Evolutionary conservation across 352 stramenopile species (phyloP), one percentile per base, ranked within the genome.

Genomic region (Phytopythium delawarense): DNA sequence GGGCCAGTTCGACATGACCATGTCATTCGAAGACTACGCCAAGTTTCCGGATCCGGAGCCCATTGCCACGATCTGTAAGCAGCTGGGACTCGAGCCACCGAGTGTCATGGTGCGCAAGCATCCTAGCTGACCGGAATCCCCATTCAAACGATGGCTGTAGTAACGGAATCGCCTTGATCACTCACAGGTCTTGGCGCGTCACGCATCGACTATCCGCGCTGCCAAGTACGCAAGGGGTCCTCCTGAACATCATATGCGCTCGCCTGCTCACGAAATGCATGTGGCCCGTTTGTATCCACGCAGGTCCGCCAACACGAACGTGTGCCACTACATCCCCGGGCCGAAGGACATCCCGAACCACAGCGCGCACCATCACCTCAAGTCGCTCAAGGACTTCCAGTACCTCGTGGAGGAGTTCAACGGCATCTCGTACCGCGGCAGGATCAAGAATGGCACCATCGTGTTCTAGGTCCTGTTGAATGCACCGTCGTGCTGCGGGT

Each of bases 361-460:
- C 68, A 88, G 69, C 44, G 83, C 83, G 18, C 78, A 92, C 63
- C 88, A 88, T 60, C 80, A 87, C 39, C 64, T 92, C 42, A 81
- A 71, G 3, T 66, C 68, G 16, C 65, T 92, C 45, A 71, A 64
- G 35, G 77, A 92, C 40, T 87, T 89, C 37, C 78, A 89, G 69
- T 81, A 80, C 53, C 69, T 92, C 15, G 59, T 92, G 28, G 80
- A 91, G 55, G 80, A 89, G 40, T 89, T 89, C 59, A 89, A 91
- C 59, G 79, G 82, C 49, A 80, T 90, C 28, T 92, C 82, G 32
- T 91, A 91, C 54, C 80, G 82, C 21, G 71, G 74, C 48, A 70
- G 73, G 59, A 78, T 78, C 46, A 75, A 68, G 30, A 54, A 65
- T 52, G 71, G 71, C 49, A 75, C 71, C 23, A 78, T 78, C 42